Evolutionary conservation across 257 asterid genomes (phyloP).

Genomic region (Solanum megistacrolobum): DNA sequence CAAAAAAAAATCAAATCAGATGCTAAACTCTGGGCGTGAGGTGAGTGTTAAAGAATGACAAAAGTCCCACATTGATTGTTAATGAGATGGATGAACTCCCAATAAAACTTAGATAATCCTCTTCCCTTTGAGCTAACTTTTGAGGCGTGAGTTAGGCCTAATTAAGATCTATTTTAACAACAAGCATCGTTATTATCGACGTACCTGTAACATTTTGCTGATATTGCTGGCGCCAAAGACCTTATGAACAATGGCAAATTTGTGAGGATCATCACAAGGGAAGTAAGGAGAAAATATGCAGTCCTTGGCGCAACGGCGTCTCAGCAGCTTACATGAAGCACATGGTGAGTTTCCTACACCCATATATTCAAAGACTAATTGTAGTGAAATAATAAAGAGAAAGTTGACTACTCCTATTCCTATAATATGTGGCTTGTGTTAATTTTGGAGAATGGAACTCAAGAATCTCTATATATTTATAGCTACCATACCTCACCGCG

Average conservation of each 20-base stretch:
- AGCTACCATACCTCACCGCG: not conserved
- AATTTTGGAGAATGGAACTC: not conserved
- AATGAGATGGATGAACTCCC: no score
- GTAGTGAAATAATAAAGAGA: not conserved
- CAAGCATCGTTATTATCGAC: not conserved
- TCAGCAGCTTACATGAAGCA: slow-evolving; percentile 59
- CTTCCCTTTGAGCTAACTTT: no score
- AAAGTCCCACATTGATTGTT: no score
- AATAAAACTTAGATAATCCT: not conserved
- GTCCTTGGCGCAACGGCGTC: slow-evolving; percentile 59
- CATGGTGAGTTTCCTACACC: slow-evolving; percentile 30
- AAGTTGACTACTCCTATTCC: not conserved
- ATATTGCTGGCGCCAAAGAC: slow-evolving; percentile 64
- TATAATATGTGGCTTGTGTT: not conserved
- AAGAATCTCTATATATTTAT: not conserved
- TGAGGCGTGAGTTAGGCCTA: no score
- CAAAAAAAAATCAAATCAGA: no score
- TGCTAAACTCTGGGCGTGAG: not conserved
- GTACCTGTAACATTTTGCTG: slow-evolving; percentile 61
- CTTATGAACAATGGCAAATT: slow-evolving; percentile 64
- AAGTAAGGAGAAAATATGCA: slow-evolving; percentile 57
- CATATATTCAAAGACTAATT: not conserved
- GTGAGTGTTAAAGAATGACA: not conserved
- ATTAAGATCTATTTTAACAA: not conserved
- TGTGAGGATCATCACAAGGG: slow-evolving; percentile 51